Base-by-base conservation (phyloP, 78 protist species). In the Cavenderia fasciculata region DNA sequence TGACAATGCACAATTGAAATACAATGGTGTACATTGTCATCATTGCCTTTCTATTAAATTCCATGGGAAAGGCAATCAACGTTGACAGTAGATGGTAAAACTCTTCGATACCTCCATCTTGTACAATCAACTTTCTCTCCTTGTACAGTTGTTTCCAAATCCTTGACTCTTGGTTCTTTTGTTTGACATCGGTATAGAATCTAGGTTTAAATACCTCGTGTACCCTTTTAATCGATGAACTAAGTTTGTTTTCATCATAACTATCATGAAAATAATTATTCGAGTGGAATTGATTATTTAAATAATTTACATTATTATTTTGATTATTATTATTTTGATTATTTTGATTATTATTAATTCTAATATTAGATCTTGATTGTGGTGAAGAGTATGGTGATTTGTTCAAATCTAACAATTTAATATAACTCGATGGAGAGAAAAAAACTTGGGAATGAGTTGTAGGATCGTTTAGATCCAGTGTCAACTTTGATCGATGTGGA, bases 11-110 rank as follows among this genome's bases (percentile, higher is more conserved):
- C 21, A 79, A 41, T 54, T 79, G 79, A 31, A 79, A 79, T 11
- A 79, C 89, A 5, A 68, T 68, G 2, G 89, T 79, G n/a, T 79
- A 79, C 75, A 79, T 65, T 14, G 89, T 40, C 89, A 79, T 79
- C 70, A 79, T 59, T 0, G 89, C 89, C 18, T 79, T 79, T 29
- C 70, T 56, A 54, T 79, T 79, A 52, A 79, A 79, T 43, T 79
- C 89, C 44, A 79, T 27, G n/a, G 89, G 89, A 56, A 52, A 79
- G 16, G 89, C 75, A 19, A 79, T 79, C 25, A 79, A 44, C 4
- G 89, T 79, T 4, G 63, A 57, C 16, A 79, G 16, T 31, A 79
- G 27, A 29, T 79, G 89, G 43, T 68, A 79, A 41, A 79, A 79
- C 46, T 79, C 89, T 54, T 79, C 89, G 19, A 79, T 68, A 29